phyloP scores from a whole-genome alignment of 768 basidiomycete species.

The Plicaturopsis crispa region DNA sequence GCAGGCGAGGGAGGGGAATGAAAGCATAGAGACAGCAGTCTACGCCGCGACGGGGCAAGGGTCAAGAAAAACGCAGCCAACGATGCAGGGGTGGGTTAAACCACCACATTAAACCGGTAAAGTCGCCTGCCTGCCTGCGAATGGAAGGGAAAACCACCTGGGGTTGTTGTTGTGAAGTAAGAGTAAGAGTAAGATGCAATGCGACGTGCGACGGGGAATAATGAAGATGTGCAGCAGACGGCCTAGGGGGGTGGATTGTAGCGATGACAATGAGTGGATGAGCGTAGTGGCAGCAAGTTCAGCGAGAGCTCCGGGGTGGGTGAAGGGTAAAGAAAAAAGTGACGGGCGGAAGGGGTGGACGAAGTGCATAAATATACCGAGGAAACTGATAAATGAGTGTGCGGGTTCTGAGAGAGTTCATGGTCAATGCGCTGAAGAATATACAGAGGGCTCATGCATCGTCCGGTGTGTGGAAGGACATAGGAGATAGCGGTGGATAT shows the following conservation, averaged over 20 bases:
- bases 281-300: too few species aligned
- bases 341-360: conserved; percentile 16
- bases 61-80: too few species aligned
- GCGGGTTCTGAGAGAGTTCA: conserved; percentile 6
- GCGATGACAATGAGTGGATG: not conserved
- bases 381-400: conserved; percentile 14
- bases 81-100: too few species aligned
- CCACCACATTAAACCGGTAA: too few species aligned
- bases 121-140: too few species aligned
- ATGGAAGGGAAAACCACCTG: not conserved
- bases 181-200: too few species aligned
- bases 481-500: conserved; percentile 62
- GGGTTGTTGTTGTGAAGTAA: not conserved
- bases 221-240: not conserved
- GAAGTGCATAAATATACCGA: conserved; percentile 20
- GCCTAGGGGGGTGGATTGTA: not conserved
- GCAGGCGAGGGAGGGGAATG: conserved; percentile 13
- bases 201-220: too few species aligned
- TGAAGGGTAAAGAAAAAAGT: conserved; percentile 10
- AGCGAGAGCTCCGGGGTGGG: not conserved
- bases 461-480: conserved; percentile 57
- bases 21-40: conserved; percentile 10
- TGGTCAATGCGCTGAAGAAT: too few species aligned
- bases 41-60: too few species aligned
- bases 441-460: conserved; percentile 22